Conservation (phyloP, 2,329 filamentous ascomycete species). For the Hysterium pulicare region DNA sequence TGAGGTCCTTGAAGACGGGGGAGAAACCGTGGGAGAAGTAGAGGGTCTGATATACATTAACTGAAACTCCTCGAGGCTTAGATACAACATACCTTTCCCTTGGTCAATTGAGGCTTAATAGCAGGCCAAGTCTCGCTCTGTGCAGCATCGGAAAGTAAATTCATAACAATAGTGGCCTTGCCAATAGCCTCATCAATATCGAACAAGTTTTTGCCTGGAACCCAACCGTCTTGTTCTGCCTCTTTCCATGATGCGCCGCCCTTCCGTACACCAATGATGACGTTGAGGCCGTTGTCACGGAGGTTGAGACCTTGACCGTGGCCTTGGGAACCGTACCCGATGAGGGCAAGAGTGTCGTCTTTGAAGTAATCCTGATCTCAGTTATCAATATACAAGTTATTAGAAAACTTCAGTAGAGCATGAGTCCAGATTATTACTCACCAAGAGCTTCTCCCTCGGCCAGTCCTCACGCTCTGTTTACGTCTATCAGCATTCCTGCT, state of each 20-base stretch:
- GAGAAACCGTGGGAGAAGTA: conserved; percentile 99
- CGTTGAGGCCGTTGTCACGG: conserved; percentile 98
- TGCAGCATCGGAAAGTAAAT: conserved; percentile 94
- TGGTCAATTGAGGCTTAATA: conserved; percentile 96
- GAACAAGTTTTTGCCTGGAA: conserved; percentile 97
- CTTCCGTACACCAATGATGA: conserved; percentile 98
- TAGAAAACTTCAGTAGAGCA: conserved; percentile 10
- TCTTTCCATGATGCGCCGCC: conserved; percentile 98
- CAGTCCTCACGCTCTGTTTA: conserved; percentile 88
- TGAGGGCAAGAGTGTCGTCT: conserved; percentile 97
- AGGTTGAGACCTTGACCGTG: conserved; percentile 99
- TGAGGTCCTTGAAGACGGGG: conserved; percentile 98
- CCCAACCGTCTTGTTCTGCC: conserved; percentile 94
- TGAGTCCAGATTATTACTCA: conserved; percentile 51
- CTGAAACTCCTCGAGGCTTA: too few relatives aligned
- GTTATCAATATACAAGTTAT: conserved; percentile 23
- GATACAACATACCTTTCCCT: conserved; percentile 77
- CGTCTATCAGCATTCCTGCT: conserved; percentile 25
- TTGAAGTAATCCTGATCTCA: conserved; percentile 89
- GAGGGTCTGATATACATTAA: conserved; percentile 71
- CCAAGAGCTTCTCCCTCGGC: conserved; percentile 96
- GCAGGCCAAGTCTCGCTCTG: conserved; percentile 98
- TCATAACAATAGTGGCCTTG: conserved; percentile 96
- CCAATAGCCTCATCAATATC: conserved; percentile 95
- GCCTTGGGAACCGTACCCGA: conserved; percentile 97